phyloP scores from a whole-genome alignment of 768 basidiomycete species.

The Gymnopilus junonius region DNA sequence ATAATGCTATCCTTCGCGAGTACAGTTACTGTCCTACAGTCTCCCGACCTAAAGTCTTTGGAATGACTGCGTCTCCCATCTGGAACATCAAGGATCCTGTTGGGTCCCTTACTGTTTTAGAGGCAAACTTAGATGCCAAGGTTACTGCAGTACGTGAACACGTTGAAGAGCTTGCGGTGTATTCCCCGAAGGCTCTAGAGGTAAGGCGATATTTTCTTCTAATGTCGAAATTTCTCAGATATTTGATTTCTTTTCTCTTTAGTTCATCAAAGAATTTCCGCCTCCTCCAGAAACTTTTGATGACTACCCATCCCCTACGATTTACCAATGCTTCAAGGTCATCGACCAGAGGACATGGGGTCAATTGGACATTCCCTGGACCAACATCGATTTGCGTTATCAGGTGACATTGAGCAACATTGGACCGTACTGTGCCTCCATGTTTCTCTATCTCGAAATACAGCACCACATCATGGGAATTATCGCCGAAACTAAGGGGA shows the following conservation, averaged over 20 bases:
- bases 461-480: constrained; percentile 50
- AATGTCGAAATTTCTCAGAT: not conserved
- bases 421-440: constrained; percentile 76
- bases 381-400: constrained; percentile 66
- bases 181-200: constrained; percentile 71
- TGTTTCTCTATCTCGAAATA: constrained; percentile 69
- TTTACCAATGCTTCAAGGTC: constrained; percentile 40
- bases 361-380: constrained; percentile 59
- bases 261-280: constrained; percentile 65
- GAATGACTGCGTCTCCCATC: constrained; percentile 91
- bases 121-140: constrained; percentile 73
- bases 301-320: constrained; percentile 54
- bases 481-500: constrained; percentile 27
- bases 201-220: constrained; percentile 36
- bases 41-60: constrained; percentile 82
- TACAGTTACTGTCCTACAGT: constrained; percentile 49
- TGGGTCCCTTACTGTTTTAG: constrained; percentile 64
- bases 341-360: constrained; percentile 49
- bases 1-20: constrained; percentile 77
- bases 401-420: constrained; percentile 61
- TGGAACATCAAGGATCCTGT: constrained; percentile 77
- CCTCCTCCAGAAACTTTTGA: constrained; percentile 52
- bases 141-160: constrained; percentile 78
- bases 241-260: constrained; percentile 4
- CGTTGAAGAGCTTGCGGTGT: constrained; percentile 60